A percentile compares a stretch with the other conserved stretches of the same genome.
These are phyloP conservation scores for Pyronema domesticum DNA, from an alignment of 495 filamentous ascomycete genomes.

Conservation along the genomic window DNA sequence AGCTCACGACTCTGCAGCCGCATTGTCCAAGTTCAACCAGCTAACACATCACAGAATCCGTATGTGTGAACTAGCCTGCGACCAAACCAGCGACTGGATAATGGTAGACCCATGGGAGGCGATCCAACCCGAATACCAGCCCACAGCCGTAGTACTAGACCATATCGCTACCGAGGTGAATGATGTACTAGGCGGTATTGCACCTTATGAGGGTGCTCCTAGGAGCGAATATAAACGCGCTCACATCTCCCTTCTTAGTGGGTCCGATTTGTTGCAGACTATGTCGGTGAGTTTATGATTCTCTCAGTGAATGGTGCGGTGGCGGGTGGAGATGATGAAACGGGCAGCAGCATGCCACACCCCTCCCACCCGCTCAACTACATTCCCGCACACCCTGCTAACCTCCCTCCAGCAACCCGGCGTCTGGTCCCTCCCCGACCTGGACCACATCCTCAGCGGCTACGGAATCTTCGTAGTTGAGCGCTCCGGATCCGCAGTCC, in stretches of 20 bases:
- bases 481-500: slow-evolving; percentile 73
- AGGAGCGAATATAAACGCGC: slow-evolving; percentile 31
- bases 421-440: slow-evolving; percentile 67
- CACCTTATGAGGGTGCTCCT: slow-evolving; percentile 41
- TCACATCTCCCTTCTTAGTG: slow-evolving; percentile 57
- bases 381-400: slow-evolving; percentile 1
- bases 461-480: slow-evolving; percentile 85
- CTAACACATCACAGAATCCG: slow-evolving; percentile 24
- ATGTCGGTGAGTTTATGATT: slow-evolving; percentile 35
- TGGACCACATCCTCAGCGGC: slow-evolving; percentile 70
- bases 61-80: slow-evolving; percentile 67
- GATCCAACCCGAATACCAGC: slow-evolving; percentile 60
- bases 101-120: slow-evolving; percentile 78
- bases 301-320: too few species aligned
- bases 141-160: slow-evolving; percentile 72
- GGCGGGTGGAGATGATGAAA: too few species aligned
- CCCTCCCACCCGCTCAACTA: too few species aligned
- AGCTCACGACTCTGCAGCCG: slow-evolving; percentile 6
- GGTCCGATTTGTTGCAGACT: slow-evolving; percentile 73
- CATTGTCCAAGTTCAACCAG: not conserved
- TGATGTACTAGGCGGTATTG: slow-evolving; percentile 52
- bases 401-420: slow-evolving; percentile 25
- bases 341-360: too few species aligned
- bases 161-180: slow-evolving; percentile 86
- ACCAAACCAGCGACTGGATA: slow-evolving; percentile 55